A percentile compares a stretch with the other conserved stretches of the same genome.
Evolutionary conservation across 495 filamentous ascomycete species (phyloP).

Genomic region (Lophiotrema nucula): DNA sequence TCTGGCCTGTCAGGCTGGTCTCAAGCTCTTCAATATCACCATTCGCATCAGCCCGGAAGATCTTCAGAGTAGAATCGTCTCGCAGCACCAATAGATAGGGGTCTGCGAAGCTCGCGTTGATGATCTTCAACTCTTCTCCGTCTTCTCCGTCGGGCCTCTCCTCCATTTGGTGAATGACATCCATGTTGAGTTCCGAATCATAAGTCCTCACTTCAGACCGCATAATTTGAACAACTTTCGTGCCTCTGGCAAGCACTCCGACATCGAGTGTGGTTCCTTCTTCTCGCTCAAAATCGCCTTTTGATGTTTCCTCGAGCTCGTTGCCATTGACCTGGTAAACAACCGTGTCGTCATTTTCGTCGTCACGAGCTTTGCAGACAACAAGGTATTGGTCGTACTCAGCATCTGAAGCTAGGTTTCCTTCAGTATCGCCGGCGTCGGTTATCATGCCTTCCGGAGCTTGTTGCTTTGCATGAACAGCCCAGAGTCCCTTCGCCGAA

Average conservation of each 20-base stretch:
- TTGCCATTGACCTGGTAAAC: conserved; percentile 61
- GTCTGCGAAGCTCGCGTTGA: conserved; percentile 81
- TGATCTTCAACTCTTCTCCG: conserved; percentile 53
- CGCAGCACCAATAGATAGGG: conserved; percentile 83
- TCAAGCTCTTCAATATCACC: conserved; percentile 85
- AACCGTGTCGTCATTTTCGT: conserved; percentile 54
- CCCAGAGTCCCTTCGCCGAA: conserved; percentile 62
- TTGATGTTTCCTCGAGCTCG: conserved; percentile 62
- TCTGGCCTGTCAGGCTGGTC: conserved; percentile 54
- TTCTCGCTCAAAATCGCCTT: conserved; percentile 85
- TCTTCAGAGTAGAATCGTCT: conserved; percentile 72
- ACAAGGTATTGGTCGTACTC: conserved; percentile 70
- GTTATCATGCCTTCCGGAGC: conserved; percentile 55
- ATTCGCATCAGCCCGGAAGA: conserved; percentile 72
- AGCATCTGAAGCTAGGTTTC: conserved; percentile 40
- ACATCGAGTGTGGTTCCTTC: conserved; percentile 80
- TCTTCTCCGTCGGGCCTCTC: conserved; percentile 81
- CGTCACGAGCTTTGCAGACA: conserved; percentile 57
- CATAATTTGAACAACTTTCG: conserved; percentile 78
- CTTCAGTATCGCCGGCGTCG: conserved; percentile 46
- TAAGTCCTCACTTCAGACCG: conserved; percentile 82
- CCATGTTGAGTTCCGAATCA: conserved; percentile 82
- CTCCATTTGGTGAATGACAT: conserved; percentile 84
- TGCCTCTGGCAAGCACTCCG: conserved; percentile 69
- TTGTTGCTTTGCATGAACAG: conserved; percentile 59